Evolutionary conservation across 169 alveolate genomes (phyloP).

Genomic region (Plasmodium cynomolgi): DNA sequence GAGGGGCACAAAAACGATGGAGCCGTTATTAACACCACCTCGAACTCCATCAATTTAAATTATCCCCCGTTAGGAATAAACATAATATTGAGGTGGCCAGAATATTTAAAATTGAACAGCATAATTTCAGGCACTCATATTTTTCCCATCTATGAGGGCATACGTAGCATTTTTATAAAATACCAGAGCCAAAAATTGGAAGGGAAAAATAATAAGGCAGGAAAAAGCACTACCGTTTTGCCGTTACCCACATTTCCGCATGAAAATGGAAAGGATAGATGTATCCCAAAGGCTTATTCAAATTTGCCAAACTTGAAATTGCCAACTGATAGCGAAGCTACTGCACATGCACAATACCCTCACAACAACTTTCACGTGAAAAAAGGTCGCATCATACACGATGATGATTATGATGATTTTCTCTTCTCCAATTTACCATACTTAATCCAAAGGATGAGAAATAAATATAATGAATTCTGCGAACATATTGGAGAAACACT

Average conservation of each 20-base stretch:
- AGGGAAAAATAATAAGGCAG: slow-evolving; percentile 1
- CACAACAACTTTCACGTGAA: not conserved
- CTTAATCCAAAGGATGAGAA: not conserved
- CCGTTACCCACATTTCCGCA: slow-evolving; percentile 41
- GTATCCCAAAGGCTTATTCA: slow-evolving; percentile 22
- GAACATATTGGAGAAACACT: slow-evolving; percentile 42
- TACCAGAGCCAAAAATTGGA: slow-evolving; percentile 10
- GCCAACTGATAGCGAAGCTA: not conserved
- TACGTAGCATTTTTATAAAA: slow-evolving; percentile 12
- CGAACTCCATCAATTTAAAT: not conserved
- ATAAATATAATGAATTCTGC: slow-evolving; percentile 35
- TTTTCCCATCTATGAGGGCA: slow-evolving; percentile 39
- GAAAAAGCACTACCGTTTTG: not conserved
- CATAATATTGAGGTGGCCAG: slow-evolving; percentile 24
- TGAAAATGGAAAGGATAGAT: slow-evolving; percentile 26
- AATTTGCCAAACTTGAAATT: slow-evolving; percentile 13
- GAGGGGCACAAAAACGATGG: slow-evolving; percentile 1
- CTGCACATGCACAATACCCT: not conserved
- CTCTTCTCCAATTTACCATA: slow-evolving; percentile 2
- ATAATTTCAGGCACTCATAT: slow-evolving; percentile 36
- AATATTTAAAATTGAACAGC: slow-evolving; percentile 18
- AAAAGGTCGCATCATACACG: not conserved
- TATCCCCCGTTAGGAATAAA: slow-evolving; percentile 1
- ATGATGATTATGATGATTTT: slow-evolving; percentile 6
- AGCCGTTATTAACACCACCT: not conserved